Base-by-base conservation (phyloP, 768 basidiomycete genomes). In the Mycena floridula region DNA sequence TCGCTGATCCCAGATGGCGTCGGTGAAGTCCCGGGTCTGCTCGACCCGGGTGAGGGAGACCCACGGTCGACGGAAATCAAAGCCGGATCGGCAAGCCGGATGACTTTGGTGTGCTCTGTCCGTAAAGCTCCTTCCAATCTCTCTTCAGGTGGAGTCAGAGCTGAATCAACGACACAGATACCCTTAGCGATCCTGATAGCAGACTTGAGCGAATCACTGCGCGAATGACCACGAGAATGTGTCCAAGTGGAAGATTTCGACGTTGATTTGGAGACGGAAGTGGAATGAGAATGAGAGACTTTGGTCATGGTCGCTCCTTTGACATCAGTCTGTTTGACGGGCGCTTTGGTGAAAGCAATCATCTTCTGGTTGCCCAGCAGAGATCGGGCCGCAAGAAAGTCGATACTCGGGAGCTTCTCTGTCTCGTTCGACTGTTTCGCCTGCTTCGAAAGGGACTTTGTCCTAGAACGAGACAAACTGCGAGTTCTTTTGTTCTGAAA, bases 401-500 rank as follows among this genome's bases (percentile, higher is more conserved):
- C 81, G 39, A 88, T 4, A 52, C 23, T 50, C 15, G 28, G 47
- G 59, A 25, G 37, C 54, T 53, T 18, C 55, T 51, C 44, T 59
- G 54, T 63, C 66, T 30, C 62, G 60, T 51, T 43, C 57, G 51
- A 25, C 49, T 48, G 42, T 40, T 46, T 47, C 56, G 53, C 30
- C 56, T 11, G 62, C 66, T 41, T 61, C 53, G 72, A 70, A 35
- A 79, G 61, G 2, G 82, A 81, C 53, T 79, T 81, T 18, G 81
- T 66, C 23, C 86, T 75, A 6, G 76, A 66, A 1, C 85, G 76
- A 8, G 84, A 85, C 9, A 85, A 50, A 25, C 69, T 78, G 25
- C 85, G 76, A 7, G 79, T 70, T 13, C 69, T 74, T 50, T 73
- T 77, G 57, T 87, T 86, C 42, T 79, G 78, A 48, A 85, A 73